Evolutionary conservation across 306 rosid genomes (phyloP).

Genomic region (Quercus glauca): DNA sequence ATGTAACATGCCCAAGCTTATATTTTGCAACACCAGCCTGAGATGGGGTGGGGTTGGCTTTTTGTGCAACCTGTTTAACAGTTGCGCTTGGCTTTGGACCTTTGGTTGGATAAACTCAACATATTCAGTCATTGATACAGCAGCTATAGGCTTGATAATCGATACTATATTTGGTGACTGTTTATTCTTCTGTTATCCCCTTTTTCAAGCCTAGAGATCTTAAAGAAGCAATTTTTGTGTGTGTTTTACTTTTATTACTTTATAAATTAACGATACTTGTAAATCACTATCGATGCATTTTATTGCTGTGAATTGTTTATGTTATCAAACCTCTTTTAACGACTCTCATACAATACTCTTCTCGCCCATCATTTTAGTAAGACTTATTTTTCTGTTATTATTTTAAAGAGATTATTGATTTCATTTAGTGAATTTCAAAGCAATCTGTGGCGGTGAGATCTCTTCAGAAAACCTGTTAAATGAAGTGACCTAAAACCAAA

Average conservation of each 20-base stretch:
- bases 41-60: background rate
- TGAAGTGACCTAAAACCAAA: background rate
- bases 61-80: background rate
- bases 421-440: background rate
- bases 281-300: background rate
- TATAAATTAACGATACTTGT: background rate
- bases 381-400: background rate
- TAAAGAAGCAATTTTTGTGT: background rate
- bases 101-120: background rate
- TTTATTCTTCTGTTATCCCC: background rate
- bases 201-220: background rate
- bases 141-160: background rate
- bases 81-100: background rate
- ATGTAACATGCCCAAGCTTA: background rate
- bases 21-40: background rate
- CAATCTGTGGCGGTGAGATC: background rate
- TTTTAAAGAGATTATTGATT: background rate
- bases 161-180: background rate
- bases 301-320: background rate
- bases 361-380: background rate
- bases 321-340: background rate
- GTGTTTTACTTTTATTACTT: background rate
- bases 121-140: background rate
- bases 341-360: background rate
- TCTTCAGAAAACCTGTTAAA: background rate